phyloP scores from a whole-genome alignment of 2,329 filamentous ascomycete species.

The Incumbomyces delicatus region DNA sequence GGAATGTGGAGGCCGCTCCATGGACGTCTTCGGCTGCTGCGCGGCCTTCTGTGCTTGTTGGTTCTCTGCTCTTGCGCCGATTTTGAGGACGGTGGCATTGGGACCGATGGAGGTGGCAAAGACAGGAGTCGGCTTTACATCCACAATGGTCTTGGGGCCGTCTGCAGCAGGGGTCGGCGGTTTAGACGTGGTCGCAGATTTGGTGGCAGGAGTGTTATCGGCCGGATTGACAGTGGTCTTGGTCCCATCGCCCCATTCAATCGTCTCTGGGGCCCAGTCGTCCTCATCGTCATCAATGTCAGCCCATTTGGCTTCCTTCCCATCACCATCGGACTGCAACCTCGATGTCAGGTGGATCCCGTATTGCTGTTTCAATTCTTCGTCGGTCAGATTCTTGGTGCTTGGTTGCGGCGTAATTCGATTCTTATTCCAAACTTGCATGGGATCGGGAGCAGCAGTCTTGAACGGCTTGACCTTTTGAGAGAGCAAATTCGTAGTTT shows the following conservation, averaged over 20 bases:
- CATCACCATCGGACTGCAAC: conserved; percentile 51
- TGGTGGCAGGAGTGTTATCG: conserved; percentile 16
- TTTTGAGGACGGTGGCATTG: conserved; percentile 40
- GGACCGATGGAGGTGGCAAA: conserved; percentile 37
- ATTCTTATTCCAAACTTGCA: conserved; percentile 62
- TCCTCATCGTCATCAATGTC: conserved; percentile 62
- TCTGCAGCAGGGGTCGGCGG: conserved; percentile 9
- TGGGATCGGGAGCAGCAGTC: conserved; percentile 51
- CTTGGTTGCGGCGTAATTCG: conserved; percentile 43
- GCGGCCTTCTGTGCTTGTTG: conserved; percentile 34
- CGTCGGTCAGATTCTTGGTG: conserved; percentile 56
- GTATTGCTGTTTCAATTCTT: conserved; percentile 59
- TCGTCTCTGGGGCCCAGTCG: conserved; percentile 54
- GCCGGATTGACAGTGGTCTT: conserved; percentile 50
- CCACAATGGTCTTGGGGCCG: conserved; percentile 1
- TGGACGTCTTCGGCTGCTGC: conserved; percentile 40
- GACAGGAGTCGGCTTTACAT: conserved; percentile 21
- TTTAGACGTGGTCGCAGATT: conserved; percentile 17
- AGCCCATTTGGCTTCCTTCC: conserved; percentile 58
- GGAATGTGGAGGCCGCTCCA: conserved; percentile 16
- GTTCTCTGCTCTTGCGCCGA: conserved; percentile 37
- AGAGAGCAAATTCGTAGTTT: conserved; percentile 46
- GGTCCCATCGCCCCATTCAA: conserved; percentile 60
- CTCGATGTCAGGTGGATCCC: conserved; percentile 58
- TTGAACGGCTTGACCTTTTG: conserved; percentile 41